Conservation (phyloP, 1,284 basidiomycete species). For the Rhodotorula sp. region DNA sequence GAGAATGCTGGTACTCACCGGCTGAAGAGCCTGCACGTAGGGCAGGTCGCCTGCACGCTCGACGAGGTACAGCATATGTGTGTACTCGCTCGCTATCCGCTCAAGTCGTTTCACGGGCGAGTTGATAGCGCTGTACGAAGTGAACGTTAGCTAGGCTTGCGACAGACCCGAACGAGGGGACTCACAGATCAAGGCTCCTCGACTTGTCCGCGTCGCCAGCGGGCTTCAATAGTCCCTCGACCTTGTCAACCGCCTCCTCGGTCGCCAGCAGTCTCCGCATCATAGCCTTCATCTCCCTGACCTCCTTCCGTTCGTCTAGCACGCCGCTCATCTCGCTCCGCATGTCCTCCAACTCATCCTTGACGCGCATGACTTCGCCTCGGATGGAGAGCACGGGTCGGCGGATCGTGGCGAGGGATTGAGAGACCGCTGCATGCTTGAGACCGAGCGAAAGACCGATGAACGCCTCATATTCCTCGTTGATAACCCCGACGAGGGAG, state of each 20-base stretch:
- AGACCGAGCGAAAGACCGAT: slow-evolving; percentile 64
- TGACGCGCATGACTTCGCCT: slow-evolving; percentile 63
- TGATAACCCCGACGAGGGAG: slow-evolving; percentile 90
- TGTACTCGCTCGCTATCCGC: slow-evolving; percentile 81
- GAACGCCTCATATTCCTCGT: slow-evolving; percentile 96
- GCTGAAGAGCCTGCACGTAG: slow-evolving; percentile 77
- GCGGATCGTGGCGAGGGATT: slow-evolving; percentile 34
- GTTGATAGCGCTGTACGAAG: slow-evolving; percentile 25
- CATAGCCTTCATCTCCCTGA: slow-evolving; percentile 77
- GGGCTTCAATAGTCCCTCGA: slow-evolving; percentile 41
- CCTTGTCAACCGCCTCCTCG: slow-evolving; percentile 44
- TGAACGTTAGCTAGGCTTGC: background rate
- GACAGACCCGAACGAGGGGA: background rate
- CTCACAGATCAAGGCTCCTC: slow-evolving; percentile 18
- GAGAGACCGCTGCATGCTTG: slow-evolving; percentile 34
- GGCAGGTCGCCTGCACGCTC: slow-evolving; percentile 73
- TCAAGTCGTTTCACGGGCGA: slow-evolving; percentile 68
- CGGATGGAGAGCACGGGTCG: slow-evolving; percentile 54
- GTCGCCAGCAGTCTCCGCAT: slow-evolving; percentile 41
- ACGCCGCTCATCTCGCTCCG: slow-evolving; percentile 74
- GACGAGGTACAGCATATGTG: slow-evolving; percentile 84
- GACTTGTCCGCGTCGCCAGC: slow-evolving; percentile 4
- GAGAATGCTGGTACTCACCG: slow-evolving; percentile 60
- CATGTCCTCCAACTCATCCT: slow-evolving; percentile 49
- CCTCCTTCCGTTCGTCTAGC: slow-evolving; percentile 65